Base-by-base conservation (phyloP, 257 asterid genomes). In the Eucommia ulmoides region DNA sequence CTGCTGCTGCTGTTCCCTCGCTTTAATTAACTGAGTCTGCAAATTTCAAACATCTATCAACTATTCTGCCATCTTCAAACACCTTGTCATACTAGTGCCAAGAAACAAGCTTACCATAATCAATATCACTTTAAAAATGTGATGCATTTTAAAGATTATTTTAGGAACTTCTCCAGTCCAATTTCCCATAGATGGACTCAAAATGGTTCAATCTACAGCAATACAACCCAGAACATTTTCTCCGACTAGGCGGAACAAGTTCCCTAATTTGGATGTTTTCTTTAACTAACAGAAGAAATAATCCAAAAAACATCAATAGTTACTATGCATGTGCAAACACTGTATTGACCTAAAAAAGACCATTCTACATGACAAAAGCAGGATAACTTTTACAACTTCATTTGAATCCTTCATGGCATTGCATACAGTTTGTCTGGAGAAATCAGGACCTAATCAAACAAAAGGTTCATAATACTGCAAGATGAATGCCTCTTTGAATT, bases 1-100 rank as follows among this genome's bases (percentile, higher is more conserved):
- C 23, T 69, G 77, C 10, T 81, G 97, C 53, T 89, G 98, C 55
- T 88, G 94, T 70, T 91, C 99, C 65, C 97, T 81, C 23, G 93
- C 80, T 71, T 86, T 91, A 78, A 86, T 81, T 61, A 77, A 52
- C 61, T 91, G 99, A 54, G 97, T 77, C 99, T 91, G 80, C 71
- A 64, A 47, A 55, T 24, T 33, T 33, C 60, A 46, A 47, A 42
- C 19, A 42, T 42, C n/a, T 35, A 9, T 35, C 44, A 35, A 3
- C 11, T 35, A 35, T 35, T 35, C 44, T 35, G 44, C n/a, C 11
- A 35, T 35, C 44, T 35, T 15, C 15, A 11, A 35, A 35, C 11
- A 35, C 9, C 16, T 3, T 15, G 9, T 15, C 5, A 35, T 10
- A 35, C 44, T 35, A 15, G n/a, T 4, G n/a, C 1, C 11, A 35